Evolutionary conservation across 768 basidiomycete species (phyloP).

Genomic region (Tulasnella sp.): DNA sequence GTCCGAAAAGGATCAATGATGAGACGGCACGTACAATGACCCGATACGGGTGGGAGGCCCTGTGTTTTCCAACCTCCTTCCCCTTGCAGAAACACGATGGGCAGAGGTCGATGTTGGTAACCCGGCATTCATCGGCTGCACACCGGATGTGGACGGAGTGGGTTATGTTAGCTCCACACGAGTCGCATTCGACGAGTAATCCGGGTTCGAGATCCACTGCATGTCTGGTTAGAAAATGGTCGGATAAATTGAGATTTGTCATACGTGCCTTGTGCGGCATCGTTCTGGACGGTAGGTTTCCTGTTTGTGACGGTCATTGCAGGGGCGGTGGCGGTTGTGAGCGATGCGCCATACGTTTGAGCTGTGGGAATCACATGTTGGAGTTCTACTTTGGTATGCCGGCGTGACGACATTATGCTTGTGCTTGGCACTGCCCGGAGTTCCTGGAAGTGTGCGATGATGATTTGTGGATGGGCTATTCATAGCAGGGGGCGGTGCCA

Average conservation of each 20-base stretch:
- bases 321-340: slow-evolving; percentile 6
- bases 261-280: background rate
- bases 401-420: background rate
- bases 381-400: background rate
- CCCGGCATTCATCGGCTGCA: slow-evolving; percentile 65
- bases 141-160: slow-evolving; percentile 97
- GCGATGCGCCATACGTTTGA: background rate
- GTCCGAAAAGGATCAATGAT: background rate
- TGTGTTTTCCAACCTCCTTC: slow-evolving; percentile 77
- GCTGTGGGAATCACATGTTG: slow-evolving; percentile 1
- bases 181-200: slow-evolving; percentile 71
- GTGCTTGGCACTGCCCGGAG: background rate
- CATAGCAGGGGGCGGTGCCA: no score
- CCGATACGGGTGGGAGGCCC: slow-evolving; percentile 77
- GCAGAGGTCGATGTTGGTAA: slow-evolving; percentile 77
- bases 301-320: slow-evolving; percentile 16
- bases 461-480: background rate
- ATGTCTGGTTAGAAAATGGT: background rate
- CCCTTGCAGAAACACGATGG: slow-evolving; percentile 86
- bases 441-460: background rate
- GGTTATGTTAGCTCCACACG: slow-evolving; percentile 77
- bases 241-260: background rate
- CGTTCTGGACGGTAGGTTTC: slow-evolving; percentile 9
- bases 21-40: slow-evolving; percentile 52
- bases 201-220: slow-evolving; percentile 44